phyloP scores from a whole-genome alignment of 768 basidiomycete species.

The Daedalea quercina region DNA sequence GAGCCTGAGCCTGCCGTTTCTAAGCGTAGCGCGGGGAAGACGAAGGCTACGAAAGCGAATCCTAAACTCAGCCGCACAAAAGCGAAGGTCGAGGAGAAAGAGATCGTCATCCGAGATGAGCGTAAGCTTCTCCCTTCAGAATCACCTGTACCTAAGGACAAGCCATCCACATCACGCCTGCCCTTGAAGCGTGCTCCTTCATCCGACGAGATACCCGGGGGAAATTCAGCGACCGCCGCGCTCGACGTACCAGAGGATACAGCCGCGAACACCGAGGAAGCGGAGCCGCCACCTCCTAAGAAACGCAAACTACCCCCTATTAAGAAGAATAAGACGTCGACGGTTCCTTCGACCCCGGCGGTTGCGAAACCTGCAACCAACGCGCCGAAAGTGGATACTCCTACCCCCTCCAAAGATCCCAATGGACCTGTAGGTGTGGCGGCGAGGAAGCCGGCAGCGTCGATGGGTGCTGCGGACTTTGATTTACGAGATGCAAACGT shows the following conservation, averaged over 20 bases:
- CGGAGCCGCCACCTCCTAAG: conserved; percentile 32
- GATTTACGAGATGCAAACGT: conserved; percentile 55
- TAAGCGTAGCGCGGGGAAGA: conserved; percentile 21
- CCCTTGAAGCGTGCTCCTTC: conserved; percentile 6
- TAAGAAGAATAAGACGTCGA: conserved; percentile 51
- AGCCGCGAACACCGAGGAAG: conserved; percentile 15
- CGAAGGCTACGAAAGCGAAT: conserved; percentile 25
- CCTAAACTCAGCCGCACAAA: conserved; percentile 4
- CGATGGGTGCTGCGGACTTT: conserved; percentile 47
- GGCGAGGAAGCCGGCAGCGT: conserved; percentile 33
- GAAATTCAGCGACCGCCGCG: background rate
- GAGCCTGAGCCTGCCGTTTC: conserved; percentile 6
- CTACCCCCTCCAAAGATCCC: background rate
- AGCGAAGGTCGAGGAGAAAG: conserved; percentile 27
- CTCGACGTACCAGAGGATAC: conserved; percentile 11
- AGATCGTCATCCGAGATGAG: conserved; percentile 36
- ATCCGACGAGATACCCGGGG: conserved; percentile 2
- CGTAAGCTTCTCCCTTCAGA: conserved; percentile 24
- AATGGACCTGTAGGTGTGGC: conserved; percentile 3
- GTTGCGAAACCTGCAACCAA: conserved; percentile 19
- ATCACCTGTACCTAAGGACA: background rate
- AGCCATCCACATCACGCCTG: conserved; percentile 7
- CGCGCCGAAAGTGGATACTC: conserved; percentile 11
- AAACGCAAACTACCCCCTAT: conserved; percentile 65
- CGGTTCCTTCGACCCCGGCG: conserved; percentile 20